Conservation (phyloP, 2,329 filamentous ascomycete species). For the Stachybotrys echinatus region DNA sequence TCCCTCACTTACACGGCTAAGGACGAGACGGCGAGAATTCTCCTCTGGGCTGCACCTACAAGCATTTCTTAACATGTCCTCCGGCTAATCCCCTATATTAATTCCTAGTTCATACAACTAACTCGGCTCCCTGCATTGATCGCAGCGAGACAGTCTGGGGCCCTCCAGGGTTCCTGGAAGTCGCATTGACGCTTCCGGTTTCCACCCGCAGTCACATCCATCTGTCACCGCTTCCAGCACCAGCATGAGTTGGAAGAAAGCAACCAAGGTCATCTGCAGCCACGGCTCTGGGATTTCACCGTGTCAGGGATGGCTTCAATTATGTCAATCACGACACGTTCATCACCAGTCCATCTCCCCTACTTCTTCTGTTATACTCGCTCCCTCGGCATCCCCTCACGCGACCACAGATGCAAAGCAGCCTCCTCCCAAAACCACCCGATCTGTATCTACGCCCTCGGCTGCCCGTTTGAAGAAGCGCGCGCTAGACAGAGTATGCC, state of each 20-base stretch:
- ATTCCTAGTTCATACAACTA: too few relatives aligned
- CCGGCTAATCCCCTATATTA: too few relatives aligned
- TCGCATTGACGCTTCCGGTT: constrained; percentile 1
- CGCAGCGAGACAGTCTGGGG: background rate
- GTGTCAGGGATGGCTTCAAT: background rate
- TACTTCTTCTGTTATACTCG: background rate
- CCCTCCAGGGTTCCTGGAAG: background rate
- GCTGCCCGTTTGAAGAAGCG: constrained; percentile 22
- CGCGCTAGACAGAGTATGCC: constrained; percentile 26
- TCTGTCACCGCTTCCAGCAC: constrained; percentile 8
- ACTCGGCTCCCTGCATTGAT: background rate
- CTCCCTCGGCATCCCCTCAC: background rate
- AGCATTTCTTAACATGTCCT: too few relatives aligned
- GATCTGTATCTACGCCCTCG: constrained; percentile 22
- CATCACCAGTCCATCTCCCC: background rate
- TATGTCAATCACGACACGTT: background rate
- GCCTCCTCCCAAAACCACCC: constrained; percentile 2
- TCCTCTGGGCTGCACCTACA: too few relatives aligned
- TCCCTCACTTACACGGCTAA: too few relatives aligned
- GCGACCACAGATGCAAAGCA: background rate
- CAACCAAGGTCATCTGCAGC: constrained; percentile 31
- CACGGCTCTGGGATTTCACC: constrained; percentile 14
- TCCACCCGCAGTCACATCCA: background rate
- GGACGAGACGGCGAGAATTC: too few relatives aligned
- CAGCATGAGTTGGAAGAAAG: constrained; percentile 33